Percentiles rank a stretch among this genome's conserved stretches.
phyloP scores from a whole-genome alignment of 2,329 filamentous ascomycete genomes.

The Malbranchea zuffiana region DNA sequence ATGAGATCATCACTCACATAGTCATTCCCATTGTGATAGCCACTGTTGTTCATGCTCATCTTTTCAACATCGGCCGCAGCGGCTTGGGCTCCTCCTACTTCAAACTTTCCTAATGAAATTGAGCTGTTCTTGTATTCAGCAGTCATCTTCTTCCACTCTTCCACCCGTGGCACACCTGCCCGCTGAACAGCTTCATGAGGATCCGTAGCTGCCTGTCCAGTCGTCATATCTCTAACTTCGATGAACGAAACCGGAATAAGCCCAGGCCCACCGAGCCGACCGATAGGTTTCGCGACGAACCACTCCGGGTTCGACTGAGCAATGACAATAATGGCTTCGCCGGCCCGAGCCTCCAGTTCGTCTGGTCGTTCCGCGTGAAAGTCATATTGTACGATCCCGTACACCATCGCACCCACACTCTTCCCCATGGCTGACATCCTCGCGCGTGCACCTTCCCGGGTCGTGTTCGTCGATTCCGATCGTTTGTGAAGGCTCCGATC shows the following conservation, averaged over 20 bases:
- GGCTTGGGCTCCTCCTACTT: constrained; percentile 42
- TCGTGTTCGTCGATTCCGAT: constrained; percentile 26
- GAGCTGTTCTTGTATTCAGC: constrained; percentile 99
- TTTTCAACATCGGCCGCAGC: constrained; percentile 64
- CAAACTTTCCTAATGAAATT: constrained; percentile 88
- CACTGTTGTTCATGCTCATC: constrained; percentile 58
- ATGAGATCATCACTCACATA: constrained; percentile 35
- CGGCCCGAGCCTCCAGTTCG: constrained; percentile 86
- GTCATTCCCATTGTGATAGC: constrained; percentile 39
- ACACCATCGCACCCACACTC: constrained; percentile 70
- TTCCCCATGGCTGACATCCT: constrained; percentile 42
- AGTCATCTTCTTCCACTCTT: constrained; percentile 99
- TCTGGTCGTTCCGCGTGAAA: constrained; percentile 93
- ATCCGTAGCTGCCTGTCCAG: constrained; percentile 69
- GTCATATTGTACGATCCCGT: constrained; percentile 93
- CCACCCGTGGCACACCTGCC: constrained; percentile 85
- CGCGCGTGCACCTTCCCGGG: constrained; percentile 25
- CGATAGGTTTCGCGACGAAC: constrained; percentile 99
- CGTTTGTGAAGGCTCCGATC: constrained; percentile 40
- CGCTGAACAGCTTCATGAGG: constrained; percentile 73
- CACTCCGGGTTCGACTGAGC: constrained; percentile 97
- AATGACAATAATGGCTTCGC: constrained; percentile 95
- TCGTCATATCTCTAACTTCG: constrained; percentile 88
- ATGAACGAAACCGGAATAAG: constrained; percentile 95
- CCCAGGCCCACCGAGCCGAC: constrained; percentile 84